phyloP scores from a whole-genome alignment of 768 basidiomycete genomes.

The Lactifluus volemus region DNA sequence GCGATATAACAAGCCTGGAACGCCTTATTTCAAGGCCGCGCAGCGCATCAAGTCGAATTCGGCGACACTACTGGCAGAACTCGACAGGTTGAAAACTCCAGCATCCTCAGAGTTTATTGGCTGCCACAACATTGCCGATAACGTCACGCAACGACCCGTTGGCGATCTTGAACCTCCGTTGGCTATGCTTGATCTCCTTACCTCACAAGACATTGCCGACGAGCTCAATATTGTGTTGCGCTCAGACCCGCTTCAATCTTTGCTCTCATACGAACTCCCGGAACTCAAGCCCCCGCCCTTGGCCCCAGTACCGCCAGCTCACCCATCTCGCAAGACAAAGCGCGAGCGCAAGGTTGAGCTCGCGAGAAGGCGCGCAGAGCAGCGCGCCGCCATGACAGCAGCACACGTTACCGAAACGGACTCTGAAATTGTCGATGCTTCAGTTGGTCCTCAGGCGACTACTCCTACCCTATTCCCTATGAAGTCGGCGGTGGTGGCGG shows the following conservation, averaged over 20 bases:
- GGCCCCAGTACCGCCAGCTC: conserved; percentile 35
- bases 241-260: conserved; percentile 49
- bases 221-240: conserved; percentile 47
- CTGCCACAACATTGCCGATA: background rate
- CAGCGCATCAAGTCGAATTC: conserved; percentile 44
- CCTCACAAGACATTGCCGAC: conserved; percentile 46
- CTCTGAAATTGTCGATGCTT: conserved; percentile 29
- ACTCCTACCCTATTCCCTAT: conserved; percentile 30
- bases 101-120: conserved; percentile 7
- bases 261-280: conserved; percentile 63
- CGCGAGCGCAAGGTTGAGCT: conserved; percentile 15
- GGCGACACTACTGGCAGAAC: conserved; percentile 35
- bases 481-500: conserved; percentile 1
- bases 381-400: background rate
- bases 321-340: conserved; percentile 29
- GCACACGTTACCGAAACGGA: background rate
- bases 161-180: conserved; percentile 74
- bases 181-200: conserved; percentile 45
- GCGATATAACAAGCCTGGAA: conserved; percentile 74
- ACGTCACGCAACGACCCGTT: conserved; percentile 23
- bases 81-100: conserved; percentile 27
- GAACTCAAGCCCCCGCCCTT: conserved; percentile 53
- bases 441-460: conserved; percentile 39
- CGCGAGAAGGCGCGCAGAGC: conserved; percentile 8
- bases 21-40: conserved; percentile 62